Percentiles rank a stretch among this genome's conserved stretches.
Conservation (phyloP, 129 eudicot genomes). For the Lactuca sativa region DNA sequence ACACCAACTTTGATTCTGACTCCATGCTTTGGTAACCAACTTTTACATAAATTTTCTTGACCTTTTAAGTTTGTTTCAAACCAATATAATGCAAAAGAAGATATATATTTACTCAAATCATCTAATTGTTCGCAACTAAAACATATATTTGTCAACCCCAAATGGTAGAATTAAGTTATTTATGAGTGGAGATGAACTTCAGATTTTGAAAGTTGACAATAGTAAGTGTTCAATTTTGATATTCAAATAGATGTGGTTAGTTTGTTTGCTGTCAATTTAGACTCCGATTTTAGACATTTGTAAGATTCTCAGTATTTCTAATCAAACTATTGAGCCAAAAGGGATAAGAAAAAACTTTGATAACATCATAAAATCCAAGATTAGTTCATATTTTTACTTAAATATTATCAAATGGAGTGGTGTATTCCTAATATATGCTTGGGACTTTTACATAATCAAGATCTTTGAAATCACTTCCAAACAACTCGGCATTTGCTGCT, state of each 20-base stretch:
- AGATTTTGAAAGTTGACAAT: too few relatives aligned
- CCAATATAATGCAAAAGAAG: too few relatives aligned
- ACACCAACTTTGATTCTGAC: too few relatives aligned
- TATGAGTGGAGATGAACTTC: too few relatives aligned
- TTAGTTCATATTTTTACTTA: neutral
- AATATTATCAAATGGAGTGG: constrained; percentile 84
- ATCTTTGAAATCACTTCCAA: constrained; percentile 75
- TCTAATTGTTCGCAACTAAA: too few relatives aligned
- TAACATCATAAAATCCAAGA: neutral
- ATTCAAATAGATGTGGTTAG: constrained; percentile 5
- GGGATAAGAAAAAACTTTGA: neutral
- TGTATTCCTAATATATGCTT: constrained; percentile 80
- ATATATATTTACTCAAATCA: too few relatives aligned
- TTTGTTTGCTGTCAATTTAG: constrained; percentile 87
- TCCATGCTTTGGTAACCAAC: too few relatives aligned
- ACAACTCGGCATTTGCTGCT: constrained; percentile 73
- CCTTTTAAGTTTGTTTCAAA: too few relatives aligned
- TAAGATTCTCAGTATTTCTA: constrained; percentile 50
- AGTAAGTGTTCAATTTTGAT: too few relatives aligned
- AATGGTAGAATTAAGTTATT: too few relatives aligned
- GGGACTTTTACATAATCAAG: constrained; percentile 97
- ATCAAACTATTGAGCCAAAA: constrained; percentile 26
- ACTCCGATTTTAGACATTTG: constrained; percentile 81
- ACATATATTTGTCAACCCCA: too few relatives aligned
- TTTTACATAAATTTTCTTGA: too few relatives aligned